Evolutionary conservation across 441 rosid genomes (phyloP), one percentile per base, ranked within the genome.

Genomic region (Syzygium syzygioides): DNA sequence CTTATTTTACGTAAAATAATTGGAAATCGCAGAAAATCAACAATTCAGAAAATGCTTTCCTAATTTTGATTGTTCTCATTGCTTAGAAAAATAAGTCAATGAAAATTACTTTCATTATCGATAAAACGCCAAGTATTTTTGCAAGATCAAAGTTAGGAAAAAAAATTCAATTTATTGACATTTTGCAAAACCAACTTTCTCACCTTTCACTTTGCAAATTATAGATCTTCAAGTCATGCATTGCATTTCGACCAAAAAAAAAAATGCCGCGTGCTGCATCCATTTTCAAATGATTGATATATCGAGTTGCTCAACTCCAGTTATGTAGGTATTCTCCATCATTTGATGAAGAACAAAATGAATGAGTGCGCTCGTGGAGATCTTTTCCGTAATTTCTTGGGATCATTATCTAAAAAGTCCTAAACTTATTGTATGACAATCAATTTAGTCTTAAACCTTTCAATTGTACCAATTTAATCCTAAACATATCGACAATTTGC

Each of bases 11-110:
- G 7, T 66, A 32, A 66, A 34, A 32, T 66, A 66, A 66, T 32
- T 0, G 1, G 14, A 7, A 3, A 26, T 28, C 3, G 17, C 2
- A 2, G 17, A 60, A 59, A 66, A 66, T 10, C 13, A 4, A 32
- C 25, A 9, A 66, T 68, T 68, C 25, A 32, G 0, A 68, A 68
- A 0, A 34, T 34, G 79, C 48, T 32, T 68, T 66, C 45, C 79
- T 19, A 68, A 18, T 30, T 66, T 32, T 32, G 12, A 30, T 32
- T 66, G 1, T 8, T 66, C 41, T 30, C 23, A 2, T 32, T 4
- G 2, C 23, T 7, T 30, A 15, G 12, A 17, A 64, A 8, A 64
- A 30, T 17, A 34, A 68, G 48, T 34, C 4, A 30, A 32, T 60
- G 17, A 1, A 32, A 17, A 14, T 28, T 62, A 28, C 13, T 60